Base-by-base conservation (phyloP, 352 stramenopile genomes). In the Phytophthora fragariae region DNA sequence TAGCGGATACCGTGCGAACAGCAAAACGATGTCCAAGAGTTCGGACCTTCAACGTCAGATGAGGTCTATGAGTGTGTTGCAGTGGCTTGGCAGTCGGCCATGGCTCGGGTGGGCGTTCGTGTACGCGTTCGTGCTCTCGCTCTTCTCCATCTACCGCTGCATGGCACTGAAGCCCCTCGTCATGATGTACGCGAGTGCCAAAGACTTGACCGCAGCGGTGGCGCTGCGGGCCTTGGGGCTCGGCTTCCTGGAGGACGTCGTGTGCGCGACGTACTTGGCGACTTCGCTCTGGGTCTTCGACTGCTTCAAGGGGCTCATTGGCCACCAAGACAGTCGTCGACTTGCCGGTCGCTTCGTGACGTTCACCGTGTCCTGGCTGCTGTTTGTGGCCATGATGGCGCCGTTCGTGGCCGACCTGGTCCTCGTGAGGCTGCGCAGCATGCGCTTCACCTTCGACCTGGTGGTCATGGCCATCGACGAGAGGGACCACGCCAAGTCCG, bases 381-480 rank as follows among this genome's bases (percentile, higher is more conserved):
- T 87, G 4, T 84, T 84, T 55, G 31, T 76, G 1, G 37, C 68
- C 3, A 66, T 62, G 47, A 57, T 77, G 9, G 47, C 56, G 9
- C 73, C 79, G 2, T 79, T 86, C 46, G 62, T 72, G 1, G 73
- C 74, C 1, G 81, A 89, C 58, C 61, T 79, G 39, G 47, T 87
- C 47, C 60, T 88, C 14, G 56, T 91, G 31, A 73, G 70, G 5
- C 70, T 78, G 2, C 77, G 75, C 0, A 37, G 72, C 10, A 77
- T 79, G 62, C 79, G 81, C n/a, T 83, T 88, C 57, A 88, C 79
- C 33, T 83, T 84, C n/a, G 79, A 88, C 10, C 70, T 86, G 15
- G 68, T 86, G 12, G 50, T 50, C 1, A 79, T 74, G 62, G 82
- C 80, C 39, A 68, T 79, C 7, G 69, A 78, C 33, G 81, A 81